Base-by-base conservation (phyloP, 306 rosid genomes). In the Casuarina equisetifolia region DNA sequence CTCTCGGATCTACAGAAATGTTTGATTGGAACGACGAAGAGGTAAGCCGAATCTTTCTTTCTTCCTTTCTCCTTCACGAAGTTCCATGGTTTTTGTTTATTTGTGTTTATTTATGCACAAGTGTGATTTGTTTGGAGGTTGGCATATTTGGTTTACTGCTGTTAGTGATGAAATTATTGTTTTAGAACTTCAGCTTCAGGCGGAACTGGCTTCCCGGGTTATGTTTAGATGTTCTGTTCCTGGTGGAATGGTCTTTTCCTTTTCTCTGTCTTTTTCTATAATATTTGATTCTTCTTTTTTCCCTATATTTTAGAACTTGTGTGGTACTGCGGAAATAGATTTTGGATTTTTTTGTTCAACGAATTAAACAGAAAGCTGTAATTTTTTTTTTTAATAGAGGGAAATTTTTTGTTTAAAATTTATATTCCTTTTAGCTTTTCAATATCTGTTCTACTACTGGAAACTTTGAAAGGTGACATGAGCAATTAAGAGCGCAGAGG, bases 21-120 rank as follows among this genome's bases (percentile, higher is more conserved):
- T 90, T 90, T 90, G 92, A 90, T 76, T 90, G 96, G 96, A 86
- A 85, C 92, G 91, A 88, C 82, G 84, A 89, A 74, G 99, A 92
- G 92, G 99, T 92, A 70, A 62, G 81, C 64, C 54, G 4, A 5
- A 10, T 57, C 59, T 16, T 2, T 6, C 4, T 13, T 49, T 66
- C 35, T 40, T 32, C 55, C 11, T 20, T 39, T 25, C 13, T 44
- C 0, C 39, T 54, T 52, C 1, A 8, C 12, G 5, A 8, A 16
- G 46, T 16, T 0, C 61, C 42, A 25, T 16, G 35, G 5, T 58
- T 20, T 20, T 32, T 43, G 6, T 6, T n/a, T 4, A 12, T 35
- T 45, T 19, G 3, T 45, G 3, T 45, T 50, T 43, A 52, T 9
- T 9, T 1, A 17, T 16, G 44, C 12, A 20, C 39, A 57, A 20